Base-by-base conservation (phyloP, 2,329 filamentous ascomycete genomes). In the Aspergillus vadensis region DNA sequence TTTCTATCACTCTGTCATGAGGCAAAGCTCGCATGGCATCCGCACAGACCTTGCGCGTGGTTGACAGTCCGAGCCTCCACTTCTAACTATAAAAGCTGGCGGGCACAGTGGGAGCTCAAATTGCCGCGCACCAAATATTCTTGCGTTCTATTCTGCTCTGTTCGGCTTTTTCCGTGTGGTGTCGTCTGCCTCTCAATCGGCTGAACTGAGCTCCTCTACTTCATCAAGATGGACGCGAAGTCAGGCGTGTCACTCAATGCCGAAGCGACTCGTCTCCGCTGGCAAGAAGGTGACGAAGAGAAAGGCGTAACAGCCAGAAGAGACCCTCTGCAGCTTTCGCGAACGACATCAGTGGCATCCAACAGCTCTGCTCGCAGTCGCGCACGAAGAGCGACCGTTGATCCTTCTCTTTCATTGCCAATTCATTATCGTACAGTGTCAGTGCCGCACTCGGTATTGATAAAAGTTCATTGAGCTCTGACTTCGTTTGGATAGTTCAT, bases 401-500 rank as follows among this genome's bases (percentile, higher is more conserved):
- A 73, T 21, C 72, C 71, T 7, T 61, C 65, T 0, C 49, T 70
- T 17, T 65, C 67, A 3, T 61, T 74, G 15, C 72, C 72, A 5
- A 71, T 72, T 23, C 67, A 72, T 52, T 74, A 74, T 61, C 70
- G 72, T 14, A 74, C 72, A 4, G 59, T 74, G 62, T 73, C 62
- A 53, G 60, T 61, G 19, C 15, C 23, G 27, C n/a, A 17, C 15
- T 44, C 19, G n/a, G 5, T 17, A 8, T 6, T 8, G 23, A 27
- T 21, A 21, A 19, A n/a, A 38, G 41, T 19, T 23, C 12, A 32
- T 36, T n/a, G 27, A 25, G 8, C 9, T 8, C 32, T 54, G 36
- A 54, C 21, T 12, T 14, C 1, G 4, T 23, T 10, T 23, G 10
- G n/a, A 58, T 58, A 78, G 81, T n/a, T 83, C 82, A 4, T 85